phyloP scores from a whole-genome alignment of 495 filamentous ascomycete species.

The Neurospora hispaniola region DNA sequence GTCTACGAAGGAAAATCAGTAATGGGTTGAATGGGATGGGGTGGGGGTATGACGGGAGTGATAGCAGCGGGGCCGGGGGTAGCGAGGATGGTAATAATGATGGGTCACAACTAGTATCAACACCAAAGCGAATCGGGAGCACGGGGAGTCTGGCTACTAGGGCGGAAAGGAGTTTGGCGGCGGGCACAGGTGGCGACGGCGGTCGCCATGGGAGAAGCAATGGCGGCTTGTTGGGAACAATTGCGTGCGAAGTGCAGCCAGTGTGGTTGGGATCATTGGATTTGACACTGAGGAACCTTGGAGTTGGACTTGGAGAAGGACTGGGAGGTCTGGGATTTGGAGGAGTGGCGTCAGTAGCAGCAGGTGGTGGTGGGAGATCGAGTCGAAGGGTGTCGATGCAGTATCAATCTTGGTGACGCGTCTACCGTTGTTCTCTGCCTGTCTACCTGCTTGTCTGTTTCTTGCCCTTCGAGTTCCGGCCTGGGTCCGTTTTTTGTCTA shows the following conservation, averaged over 20 bases:
- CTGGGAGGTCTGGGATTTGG: background rate
- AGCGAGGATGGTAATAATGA: background rate
- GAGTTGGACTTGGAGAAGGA: background rate
- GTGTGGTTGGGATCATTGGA: background rate
- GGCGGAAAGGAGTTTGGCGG: background rate
- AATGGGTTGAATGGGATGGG: background rate
- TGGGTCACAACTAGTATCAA: background rate
- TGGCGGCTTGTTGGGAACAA: background rate
- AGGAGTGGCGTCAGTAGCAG: background rate
- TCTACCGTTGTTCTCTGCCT: background rate
- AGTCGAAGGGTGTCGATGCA: background rate
- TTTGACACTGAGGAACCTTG: background rate
- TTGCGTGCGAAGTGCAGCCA: background rate
- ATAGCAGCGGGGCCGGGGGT: background rate
- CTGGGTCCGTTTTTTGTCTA: background rate
- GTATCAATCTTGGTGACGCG: background rate
- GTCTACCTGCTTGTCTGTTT: background rate
- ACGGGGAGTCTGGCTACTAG: background rate
- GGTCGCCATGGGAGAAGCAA: background rate
- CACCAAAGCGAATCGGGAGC: constrained; percentile 1
- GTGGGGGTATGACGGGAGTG: background rate
- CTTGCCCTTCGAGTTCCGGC: background rate
- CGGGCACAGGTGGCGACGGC: background rate
- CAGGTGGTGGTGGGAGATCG: background rate
- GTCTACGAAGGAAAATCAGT: background rate